Evolutionary conservation across 495 filamentous ascomycete genomes (phyloP).

Genomic region (Aspergillus avenaceus): DNA sequence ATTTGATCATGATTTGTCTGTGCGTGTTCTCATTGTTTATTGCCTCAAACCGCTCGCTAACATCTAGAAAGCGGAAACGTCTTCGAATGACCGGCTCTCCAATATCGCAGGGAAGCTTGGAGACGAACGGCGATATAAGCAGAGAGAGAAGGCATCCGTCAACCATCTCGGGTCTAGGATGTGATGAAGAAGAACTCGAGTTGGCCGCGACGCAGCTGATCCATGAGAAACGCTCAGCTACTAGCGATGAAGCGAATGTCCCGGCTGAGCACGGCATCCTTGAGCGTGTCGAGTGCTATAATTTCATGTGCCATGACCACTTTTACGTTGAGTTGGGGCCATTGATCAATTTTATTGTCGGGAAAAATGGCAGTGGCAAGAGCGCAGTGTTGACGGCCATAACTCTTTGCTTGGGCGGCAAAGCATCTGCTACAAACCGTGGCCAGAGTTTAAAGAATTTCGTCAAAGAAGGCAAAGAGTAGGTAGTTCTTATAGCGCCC

Average conservation of each 20-base stretch:
- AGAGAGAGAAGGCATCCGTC: slow-evolving; percentile 18
- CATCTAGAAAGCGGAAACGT: slow-evolving; percentile 32
- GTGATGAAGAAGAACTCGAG: slow-evolving; percentile 52
- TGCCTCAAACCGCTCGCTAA: slow-evolving; percentile 13
- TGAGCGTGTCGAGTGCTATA: slow-evolving; percentile 76
- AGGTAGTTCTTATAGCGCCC: slow-evolving; percentile 17
- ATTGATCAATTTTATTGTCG: slow-evolving; percentile 95
- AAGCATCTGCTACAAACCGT: slow-evolving; percentile 91
- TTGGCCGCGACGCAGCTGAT: slow-evolving; percentile 69
- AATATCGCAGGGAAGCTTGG: slow-evolving; percentile 20
- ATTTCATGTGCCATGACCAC: slow-evolving; percentile 91
- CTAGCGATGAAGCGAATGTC: slow-evolving; percentile 58
- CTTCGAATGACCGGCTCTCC: slow-evolving; percentile 26
- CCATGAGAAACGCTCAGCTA: slow-evolving; percentile 50
- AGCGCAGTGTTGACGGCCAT: slow-evolving; percentile 94
- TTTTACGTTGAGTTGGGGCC: slow-evolving; percentile 81
- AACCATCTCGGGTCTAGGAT: slow-evolving; percentile 34
- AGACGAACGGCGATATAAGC: slow-evolving; percentile 21
- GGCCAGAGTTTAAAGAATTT: slow-evolving; percentile 89
- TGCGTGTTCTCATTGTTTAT: neutral
- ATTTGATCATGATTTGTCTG: slow-evolving; percentile 35
- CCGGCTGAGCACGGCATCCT: slow-evolving; percentile 82
- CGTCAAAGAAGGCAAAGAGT: slow-evolving; percentile 85
- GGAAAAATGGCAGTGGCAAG: slow-evolving; percentile 98
- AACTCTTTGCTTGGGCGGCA: slow-evolving; percentile 89